Evolutionary conservation across 176 grass and related monocot species (phyloP).

Genomic region (Aegilops longissima): DNA sequence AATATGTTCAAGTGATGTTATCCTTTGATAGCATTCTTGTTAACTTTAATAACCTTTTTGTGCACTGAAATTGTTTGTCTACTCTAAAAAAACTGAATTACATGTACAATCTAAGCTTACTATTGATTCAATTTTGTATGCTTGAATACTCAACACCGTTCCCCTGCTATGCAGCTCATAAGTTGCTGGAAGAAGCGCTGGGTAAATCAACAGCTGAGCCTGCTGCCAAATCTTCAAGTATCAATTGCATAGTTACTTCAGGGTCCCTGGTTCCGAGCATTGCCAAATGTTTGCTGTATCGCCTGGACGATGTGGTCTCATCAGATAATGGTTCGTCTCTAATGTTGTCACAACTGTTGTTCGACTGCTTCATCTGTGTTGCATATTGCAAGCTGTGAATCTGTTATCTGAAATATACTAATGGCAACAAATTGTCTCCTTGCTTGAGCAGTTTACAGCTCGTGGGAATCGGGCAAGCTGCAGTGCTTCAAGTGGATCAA

Average conservation of each 20-base stretch:
- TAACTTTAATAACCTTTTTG: not conserved
- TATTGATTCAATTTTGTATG: not conserved
- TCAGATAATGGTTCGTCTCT: conserved; percentile 69
- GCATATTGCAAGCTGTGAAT: not conserved
- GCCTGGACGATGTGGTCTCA: conserved; percentile 72
- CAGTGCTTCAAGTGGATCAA: conserved; percentile 98
- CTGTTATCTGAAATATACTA: not conserved
- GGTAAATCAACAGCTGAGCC: conserved; percentile 31
- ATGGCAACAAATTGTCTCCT: not conserved
- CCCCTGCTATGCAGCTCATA: conserved; percentile 51
- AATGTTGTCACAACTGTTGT: not conserved
- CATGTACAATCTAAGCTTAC: not conserved
- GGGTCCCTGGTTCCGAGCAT: conserved; percentile 94
- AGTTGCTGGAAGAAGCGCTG: conserved; percentile 57
- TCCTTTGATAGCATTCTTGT: not conserved
- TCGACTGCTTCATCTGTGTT: conserved; percentile 3
- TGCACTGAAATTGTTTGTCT: not conserved
- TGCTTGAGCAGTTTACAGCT: conserved; percentile 73
- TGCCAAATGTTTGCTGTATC: conserved; percentile 93
- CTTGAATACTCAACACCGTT: not conserved
- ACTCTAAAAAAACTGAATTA: not conserved
- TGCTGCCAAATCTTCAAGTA: conserved; percentile 32
- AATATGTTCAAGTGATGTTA: not conserved
- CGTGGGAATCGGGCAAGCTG: conserved; percentile 89
- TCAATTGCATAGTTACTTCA: conserved; percentile 87